Conservation (phyloP, 495 filamentous ascomycete genomes). For the Pyrenopolyporus hunteri region DNA sequence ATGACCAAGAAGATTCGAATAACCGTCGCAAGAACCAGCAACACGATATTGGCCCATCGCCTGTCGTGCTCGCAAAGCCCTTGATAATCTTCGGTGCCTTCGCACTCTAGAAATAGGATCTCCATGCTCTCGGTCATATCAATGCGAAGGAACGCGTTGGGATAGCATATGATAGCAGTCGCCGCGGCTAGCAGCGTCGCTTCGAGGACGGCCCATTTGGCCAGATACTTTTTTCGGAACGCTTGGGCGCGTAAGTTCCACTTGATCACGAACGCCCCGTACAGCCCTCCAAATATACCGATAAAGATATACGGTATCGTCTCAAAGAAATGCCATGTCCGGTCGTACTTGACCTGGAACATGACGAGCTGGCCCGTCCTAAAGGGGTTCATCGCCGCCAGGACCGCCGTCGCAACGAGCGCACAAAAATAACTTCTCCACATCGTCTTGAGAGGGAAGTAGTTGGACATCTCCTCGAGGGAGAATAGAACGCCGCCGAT, state of each 20-base stretch:
- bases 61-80: constrained; percentile 84
- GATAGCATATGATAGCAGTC: constrained; percentile 92
- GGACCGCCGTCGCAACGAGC: constrained; percentile 89
- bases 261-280: constrained; percentile 97
- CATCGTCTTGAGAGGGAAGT: constrained; percentile 96
- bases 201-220: constrained; percentile 85
- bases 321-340: constrained; percentile 98
- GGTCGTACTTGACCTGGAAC: constrained; percentile 97
- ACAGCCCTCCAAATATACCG: constrained; percentile 92
- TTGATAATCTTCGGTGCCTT: constrained; percentile 89
- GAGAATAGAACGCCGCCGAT: constrained; percentile 98
- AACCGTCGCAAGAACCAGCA: constrained; percentile 79
- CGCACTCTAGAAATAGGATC: constrained; percentile 93
- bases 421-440: constrained; percentile 99
- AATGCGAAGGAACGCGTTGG: constrained; percentile 93
- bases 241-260: constrained; percentile 93
- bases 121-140: constrained; percentile 99
- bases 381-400: constrained; percentile 97
- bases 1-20: constrained; percentile 86
- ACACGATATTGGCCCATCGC: constrained; percentile 80
- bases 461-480: constrained; percentile 97
- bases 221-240: constrained; percentile 93
- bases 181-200: constrained; percentile 79
- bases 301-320: constrained; percentile 89
- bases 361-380: constrained; percentile 98